These are phyloP conservation scores for Hypomontagnella submonticulosa DNA, from an alignment of 495 filamentous ascomycete genomes.

Conservation along the genomic window DNA sequence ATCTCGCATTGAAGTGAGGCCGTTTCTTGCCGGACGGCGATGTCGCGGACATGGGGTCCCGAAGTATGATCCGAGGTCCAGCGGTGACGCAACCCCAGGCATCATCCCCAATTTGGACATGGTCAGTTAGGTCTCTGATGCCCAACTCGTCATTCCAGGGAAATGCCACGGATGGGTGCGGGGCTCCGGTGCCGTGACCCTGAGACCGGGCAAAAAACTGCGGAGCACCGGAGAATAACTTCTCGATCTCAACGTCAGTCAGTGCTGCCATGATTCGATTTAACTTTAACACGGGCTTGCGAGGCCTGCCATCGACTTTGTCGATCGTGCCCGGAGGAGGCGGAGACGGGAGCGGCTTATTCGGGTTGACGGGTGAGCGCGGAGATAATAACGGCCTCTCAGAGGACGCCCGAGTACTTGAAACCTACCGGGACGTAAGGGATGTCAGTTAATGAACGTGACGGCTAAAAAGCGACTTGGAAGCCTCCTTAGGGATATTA, in stretches of 20 bases:
- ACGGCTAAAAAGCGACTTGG: background rate
- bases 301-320: slow-evolving; percentile 51
- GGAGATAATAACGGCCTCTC: slow-evolving; percentile 49
- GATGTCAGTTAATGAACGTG: background rate
- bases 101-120: slow-evolving; percentile 64
- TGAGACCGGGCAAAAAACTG: slow-evolving; percentile 73
- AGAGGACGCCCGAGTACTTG: slow-evolving; percentile 40
- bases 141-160: slow-evolving; percentile 74
- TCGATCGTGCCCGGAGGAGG: slow-evolving; percentile 59
- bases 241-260: slow-evolving; percentile 70
- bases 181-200: slow-evolving; percentile 63
- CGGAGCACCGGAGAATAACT: slow-evolving; percentile 80
- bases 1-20: slow-evolving; percentile 67
- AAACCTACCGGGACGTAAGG: slow-evolving; percentile 26
- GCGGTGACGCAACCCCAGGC: slow-evolving; percentile 65
- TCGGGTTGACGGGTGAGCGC: slow-evolving; percentile 56
- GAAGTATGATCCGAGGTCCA: slow-evolving; percentile 61
- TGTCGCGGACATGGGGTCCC: slow-evolving; percentile 52
- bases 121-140: slow-evolving; percentile 72
- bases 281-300: slow-evolving; percentile 57
- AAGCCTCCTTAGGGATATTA: background rate
- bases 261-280: slow-evolving; percentile 67
- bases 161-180: slow-evolving; percentile 73
- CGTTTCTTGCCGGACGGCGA: slow-evolving; percentile 54
- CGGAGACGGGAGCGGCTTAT: slow-evolving; percentile 64